Evolutionary conservation across 305 asterid genomes (phyloP), one percentile per base, ranked within the genome.

Genomic region (Plantago coronopus): DNA sequence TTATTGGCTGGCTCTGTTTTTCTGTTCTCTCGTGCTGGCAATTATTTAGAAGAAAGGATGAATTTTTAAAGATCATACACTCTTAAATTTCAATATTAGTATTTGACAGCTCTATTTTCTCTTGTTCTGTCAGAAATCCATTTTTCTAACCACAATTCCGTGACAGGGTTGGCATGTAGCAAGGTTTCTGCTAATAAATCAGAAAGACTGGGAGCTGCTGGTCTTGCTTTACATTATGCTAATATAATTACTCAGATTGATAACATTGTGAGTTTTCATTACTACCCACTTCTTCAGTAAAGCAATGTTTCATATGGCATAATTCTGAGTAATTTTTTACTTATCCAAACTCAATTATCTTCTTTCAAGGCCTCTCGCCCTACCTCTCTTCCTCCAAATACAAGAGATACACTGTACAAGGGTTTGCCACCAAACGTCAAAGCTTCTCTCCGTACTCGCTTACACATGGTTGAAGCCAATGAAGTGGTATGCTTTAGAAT

Each of bases 161-260:
- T 70, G 57, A 62, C 85, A 88, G 96, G 88, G 18, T 73, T 71
- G 50, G 64, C 81, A 45, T 71, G 68, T 68, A 72, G 75, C 76
- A 82, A 75, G 73, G 83, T 73, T 56, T 62, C 80, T 22, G 46
- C 67, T 27, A 80, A 68, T 60, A 83, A 79, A 74, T 76, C 86
- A 62, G 95, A 91, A 74, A 78, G 94, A 75, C 76, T 91, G 17
- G 98, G 98, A 48, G 86, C 38, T 58, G 95, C 97, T 46, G 97
- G 98, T 74, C 97, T 91, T 59, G 94, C 98, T 69, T 78, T 91
- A 65, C 98, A 91, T 73, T 91, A 91, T 69, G 98, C 98, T 61
- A 91, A 86, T 85, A 75, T 91, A 71, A 76, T 91, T 68, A 84
- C 88, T 69, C 95, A 91, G 73, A 91, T 91, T 18, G 98, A 93